A percentile compares a stretch with the other conserved stretches of the same genome.
phyloP scores from a whole-genome alignment of 2,329 filamentous ascomycete species.

The Huntiella moniliformis region DNA sequence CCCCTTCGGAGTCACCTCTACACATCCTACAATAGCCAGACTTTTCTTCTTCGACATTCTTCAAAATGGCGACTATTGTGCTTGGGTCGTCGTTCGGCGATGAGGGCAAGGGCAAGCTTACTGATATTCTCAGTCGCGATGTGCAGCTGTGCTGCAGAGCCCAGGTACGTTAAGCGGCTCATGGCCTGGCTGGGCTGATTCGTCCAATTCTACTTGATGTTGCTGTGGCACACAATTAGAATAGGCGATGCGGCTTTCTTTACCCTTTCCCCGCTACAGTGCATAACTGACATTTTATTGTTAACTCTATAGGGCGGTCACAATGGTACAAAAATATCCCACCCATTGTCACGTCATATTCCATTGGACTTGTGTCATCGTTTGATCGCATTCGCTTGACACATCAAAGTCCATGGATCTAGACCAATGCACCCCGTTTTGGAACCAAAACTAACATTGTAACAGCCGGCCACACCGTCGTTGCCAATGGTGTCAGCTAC shows the following conservation, averaged over 20 bases:
- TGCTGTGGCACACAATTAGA: too few relatives aligned
- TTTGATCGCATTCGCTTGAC: not conserved
- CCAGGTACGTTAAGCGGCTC: constrained; percentile 6
- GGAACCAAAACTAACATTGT: constrained; percentile 8
- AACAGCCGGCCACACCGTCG: constrained; percentile 11
- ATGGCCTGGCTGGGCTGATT: too few relatives aligned
- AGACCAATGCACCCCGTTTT: constrained; percentile 1
- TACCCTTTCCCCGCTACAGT: not conserved
- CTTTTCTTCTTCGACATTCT: constrained; percentile 11
- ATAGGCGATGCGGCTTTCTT: not conserved
- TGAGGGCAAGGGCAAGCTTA: constrained; percentile 12
- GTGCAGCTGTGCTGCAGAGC: constrained; percentile 13
- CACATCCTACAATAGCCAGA: constrained; percentile 10
- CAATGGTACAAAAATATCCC: constrained; percentile 8
- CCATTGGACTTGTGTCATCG: too few relatives aligned
- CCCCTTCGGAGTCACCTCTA: constrained; percentile 11
- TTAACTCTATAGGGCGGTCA: constrained; percentile 9
- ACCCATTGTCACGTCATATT: too few relatives aligned
- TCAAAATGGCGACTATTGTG: constrained; percentile 12
- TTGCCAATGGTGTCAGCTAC: constrained; percentile 13
- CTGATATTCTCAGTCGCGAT: constrained; percentile 11
- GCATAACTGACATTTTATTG: not conserved
- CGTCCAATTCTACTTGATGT: too few relatives aligned
- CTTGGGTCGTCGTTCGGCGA: constrained; percentile 12
- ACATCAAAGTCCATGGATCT: not conserved